These are phyloP conservation scores for Abrus pulchellus DNA, from an alignment of 306 rosid genomes.

Conservation along the genomic window DNA sequence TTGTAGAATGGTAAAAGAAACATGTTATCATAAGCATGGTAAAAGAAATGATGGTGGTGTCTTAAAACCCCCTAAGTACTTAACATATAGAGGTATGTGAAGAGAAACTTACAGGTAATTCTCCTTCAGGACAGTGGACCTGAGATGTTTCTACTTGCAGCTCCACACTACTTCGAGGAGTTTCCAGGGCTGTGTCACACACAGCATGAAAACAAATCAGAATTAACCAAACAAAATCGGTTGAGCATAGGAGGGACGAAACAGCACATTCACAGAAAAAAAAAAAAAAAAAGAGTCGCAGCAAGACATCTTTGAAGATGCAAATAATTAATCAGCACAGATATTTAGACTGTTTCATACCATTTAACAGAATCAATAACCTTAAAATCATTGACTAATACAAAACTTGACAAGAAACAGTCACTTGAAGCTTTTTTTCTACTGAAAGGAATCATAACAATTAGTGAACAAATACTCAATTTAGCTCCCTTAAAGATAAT, in stretches of 20 bases:
- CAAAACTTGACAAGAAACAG: not conserved
- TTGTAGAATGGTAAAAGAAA: constrained; percentile 23
- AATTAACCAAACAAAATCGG: not conserved
- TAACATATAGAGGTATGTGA: constrained; percentile 40
- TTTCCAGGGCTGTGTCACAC: constrained; percentile 63
- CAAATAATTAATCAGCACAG: not conserved
- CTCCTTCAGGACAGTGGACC: constrained; percentile 49
- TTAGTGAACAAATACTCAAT: not conserved
- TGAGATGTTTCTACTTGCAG: constrained; percentile 65
- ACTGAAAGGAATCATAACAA: not conserved
- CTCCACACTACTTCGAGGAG: constrained; percentile 72
- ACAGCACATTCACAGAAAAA: not conserved
- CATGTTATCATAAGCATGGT: not conserved
- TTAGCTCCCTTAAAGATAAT: not conserved
- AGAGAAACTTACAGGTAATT: constrained; percentile 60
- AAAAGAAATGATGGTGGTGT: not conserved
- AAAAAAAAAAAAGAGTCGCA: not conserved
- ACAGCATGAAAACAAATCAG: constrained; percentile 31
- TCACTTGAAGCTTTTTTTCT: not conserved
- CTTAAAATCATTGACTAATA: constrained; percentile 21
- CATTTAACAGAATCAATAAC: not conserved
- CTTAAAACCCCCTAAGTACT: not conserved
- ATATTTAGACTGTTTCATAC: not conserved
- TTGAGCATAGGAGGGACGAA: constrained; percentile 20
- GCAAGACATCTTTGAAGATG: not conserved